Conservation (phyloP, 805 yeast genomes). For the Candida pseudoglaebosa region DNA sequence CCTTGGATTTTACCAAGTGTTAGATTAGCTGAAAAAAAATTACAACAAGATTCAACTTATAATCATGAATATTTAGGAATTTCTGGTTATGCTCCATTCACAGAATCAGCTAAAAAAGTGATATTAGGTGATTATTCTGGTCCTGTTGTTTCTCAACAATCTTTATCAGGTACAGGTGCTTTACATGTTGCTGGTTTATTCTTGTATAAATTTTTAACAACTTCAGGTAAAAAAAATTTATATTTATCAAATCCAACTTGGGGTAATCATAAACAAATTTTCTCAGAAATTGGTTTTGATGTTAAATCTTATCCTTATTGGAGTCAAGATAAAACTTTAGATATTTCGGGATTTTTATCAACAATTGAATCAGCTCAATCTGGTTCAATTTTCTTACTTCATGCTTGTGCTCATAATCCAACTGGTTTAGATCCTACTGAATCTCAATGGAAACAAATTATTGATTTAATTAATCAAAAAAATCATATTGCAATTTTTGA, state of each 20-base stretch:
- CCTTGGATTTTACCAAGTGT: conserved; percentile 75
- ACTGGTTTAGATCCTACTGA: conserved; percentile 92
- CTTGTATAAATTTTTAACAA: conserved; percentile 47
- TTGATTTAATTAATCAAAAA: conserved; percentile 54
- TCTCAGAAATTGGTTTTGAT: conserved; percentile 62
- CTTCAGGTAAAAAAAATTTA: conserved; percentile 42
- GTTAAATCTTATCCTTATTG: conserved; percentile 82
- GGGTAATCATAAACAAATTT: conserved; percentile 92
- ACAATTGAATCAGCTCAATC: conserved; percentile 63
- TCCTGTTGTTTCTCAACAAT: conserved; percentile 64
- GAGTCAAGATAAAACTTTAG: conserved; percentile 67
- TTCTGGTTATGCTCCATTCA: conserved; percentile 67
- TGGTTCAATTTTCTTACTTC: conserved; percentile 79
- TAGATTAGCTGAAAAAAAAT: conserved; percentile 58
- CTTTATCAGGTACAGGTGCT: conserved; percentile 88
- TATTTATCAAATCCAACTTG: conserved; percentile 91
- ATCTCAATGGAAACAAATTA: conserved; percentile 74
- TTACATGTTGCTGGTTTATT: conserved; percentile 81
- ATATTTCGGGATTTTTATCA: conserved; percentile 61
- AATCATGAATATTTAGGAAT: conserved; percentile 91
- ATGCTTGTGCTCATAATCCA: conserved; percentile 97
- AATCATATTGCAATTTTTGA: conserved; percentile 83
- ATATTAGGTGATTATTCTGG: conserved; percentile 61
- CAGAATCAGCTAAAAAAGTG: conserved; percentile 66
- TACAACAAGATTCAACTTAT: conserved; percentile 55